Conservation (phyloP, 331 rosid genomes). For the Stylosanthes scabra region DNA sequence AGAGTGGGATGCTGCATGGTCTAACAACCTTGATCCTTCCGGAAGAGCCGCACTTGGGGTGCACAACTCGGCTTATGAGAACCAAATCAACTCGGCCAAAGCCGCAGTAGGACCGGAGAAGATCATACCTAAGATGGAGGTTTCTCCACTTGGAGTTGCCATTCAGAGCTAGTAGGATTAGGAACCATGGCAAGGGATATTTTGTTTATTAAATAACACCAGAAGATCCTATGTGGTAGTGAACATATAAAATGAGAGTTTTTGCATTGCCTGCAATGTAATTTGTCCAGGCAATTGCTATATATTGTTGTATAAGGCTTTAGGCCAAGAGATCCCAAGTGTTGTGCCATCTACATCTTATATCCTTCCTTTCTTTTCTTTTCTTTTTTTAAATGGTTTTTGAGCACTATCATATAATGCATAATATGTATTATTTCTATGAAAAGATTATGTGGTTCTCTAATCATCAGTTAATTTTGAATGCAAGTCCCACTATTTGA, state of each 20-base stretch:
- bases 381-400: slow-evolving; percentile 5
- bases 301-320: slow-evolving; percentile 15
- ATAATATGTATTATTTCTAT: background rate
- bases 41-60: slow-evolving; percentile 96
- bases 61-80: slow-evolving; percentile 75
- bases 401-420: slow-evolving; percentile 33
- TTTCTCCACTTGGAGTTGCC: slow-evolving; percentile 55
- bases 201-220: slow-evolving; percentile 5
- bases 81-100: slow-evolving; percentile 33
- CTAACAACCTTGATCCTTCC: slow-evolving; percentile 85
- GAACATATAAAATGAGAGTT: slow-evolving; percentile 38
- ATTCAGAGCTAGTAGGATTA: slow-evolving; percentile 53
- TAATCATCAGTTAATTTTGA: slow-evolving; percentile 22
- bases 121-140: slow-evolving; percentile 64
- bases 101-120: slow-evolving; percentile 53
- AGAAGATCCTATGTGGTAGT: slow-evolving; percentile 30
- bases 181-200: slow-evolving; percentile 8
- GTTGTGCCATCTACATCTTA: slow-evolving; percentile 40
- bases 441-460: slow-evolving; percentile 10
- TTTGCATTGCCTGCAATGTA: slow-evolving; percentile 53
- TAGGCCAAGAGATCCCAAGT: slow-evolving; percentile 15
- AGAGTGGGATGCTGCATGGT: slow-evolving; percentile 95
- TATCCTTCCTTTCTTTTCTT: slow-evolving; percentile 7
- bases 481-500: slow-evolving; percentile 4
- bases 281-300: slow-evolving; percentile 37